These are phyloP conservation scores for Chaetomium globosum DNA, from an alignment of 2,329 filamentous ascomycete genomes.

Conservation along the genomic window DNA sequence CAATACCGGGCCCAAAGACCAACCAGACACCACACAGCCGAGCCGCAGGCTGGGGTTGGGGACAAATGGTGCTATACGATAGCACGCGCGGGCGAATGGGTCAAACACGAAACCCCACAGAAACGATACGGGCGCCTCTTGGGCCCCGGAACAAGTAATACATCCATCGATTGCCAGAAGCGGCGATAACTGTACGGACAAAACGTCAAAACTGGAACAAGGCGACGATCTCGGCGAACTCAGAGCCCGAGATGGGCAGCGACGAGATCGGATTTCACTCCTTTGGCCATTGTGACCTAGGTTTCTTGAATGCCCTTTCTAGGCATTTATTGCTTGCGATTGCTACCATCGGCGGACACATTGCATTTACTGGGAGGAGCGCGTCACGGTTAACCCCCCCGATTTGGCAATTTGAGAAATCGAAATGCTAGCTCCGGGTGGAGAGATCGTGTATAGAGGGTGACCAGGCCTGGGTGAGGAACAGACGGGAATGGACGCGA, in stretches of 20 bases:
- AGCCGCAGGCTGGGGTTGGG: constrained; percentile 6
- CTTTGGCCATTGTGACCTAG: constrained; percentile 12
- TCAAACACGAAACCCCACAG: neutral
- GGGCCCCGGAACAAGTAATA: constrained; percentile 8
- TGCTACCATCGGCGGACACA: constrained; percentile 14
- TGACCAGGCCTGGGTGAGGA: neutral
- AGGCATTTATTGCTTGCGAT: constrained; percentile 17
- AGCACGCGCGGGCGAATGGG: constrained; percentile 1
- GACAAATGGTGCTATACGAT: neutral
- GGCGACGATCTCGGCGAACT: neutral
- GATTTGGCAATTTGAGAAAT: constrained; percentile 12
- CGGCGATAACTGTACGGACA: neutral
- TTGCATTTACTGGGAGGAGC: constrained; percentile 11
- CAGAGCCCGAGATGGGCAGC: neutral
- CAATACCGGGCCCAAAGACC: neutral
- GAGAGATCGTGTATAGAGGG: neutral
- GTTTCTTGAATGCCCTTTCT: constrained; percentile 12
- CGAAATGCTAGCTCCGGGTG: neutral
- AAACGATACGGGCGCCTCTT: neutral
- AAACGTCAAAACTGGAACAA: neutral
- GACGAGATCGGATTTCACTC: constrained; percentile 10
- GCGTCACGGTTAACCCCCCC: neutral
- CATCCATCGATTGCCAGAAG: constrained; percentile 5
- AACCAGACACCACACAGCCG: constrained; percentile 3
- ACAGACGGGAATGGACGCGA: neutral